Evolutionary conservation across 1,284 basidiomycete genomes (phyloP), one percentile per base, ranked within the genome.

Genomic region (Malassezia brasiliensis): DNA sequence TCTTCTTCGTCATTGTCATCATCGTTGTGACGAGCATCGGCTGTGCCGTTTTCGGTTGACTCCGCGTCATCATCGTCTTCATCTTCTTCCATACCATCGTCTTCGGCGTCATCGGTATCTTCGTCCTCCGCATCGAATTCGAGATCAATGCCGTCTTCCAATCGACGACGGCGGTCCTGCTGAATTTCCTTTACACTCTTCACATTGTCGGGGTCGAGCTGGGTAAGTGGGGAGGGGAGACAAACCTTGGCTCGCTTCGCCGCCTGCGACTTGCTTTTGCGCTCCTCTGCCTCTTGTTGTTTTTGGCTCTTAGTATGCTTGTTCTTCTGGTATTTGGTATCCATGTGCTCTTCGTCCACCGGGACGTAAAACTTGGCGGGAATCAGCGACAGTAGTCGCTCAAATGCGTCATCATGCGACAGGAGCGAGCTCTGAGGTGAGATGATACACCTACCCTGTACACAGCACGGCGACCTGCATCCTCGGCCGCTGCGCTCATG

Each of bases 291-390:
- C 34, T 69, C 64, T 41, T 64, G 57, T 46, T 67, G 65, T 35
- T 64, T 65, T 53, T 73, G 66, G 44, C 61, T 62, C 64, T 71
- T 68, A 49, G 64, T 67, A 52, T 63, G 62, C 47, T 67, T 71
- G 61, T 71, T 73, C 60, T 73, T 73, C 56, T 66, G 62, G 63
- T 63, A 72, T 49, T 69, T 68, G 40, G 59, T 54, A 4, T 60
- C 61, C 14, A 47, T 53, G 14, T 65, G 61, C 30, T 62, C 56
- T 20, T 65, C 59, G 12, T 60, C 54, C 28, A 50, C 54, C 19
- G 54, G 61, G 22, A 73, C 63, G 56, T 73, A 73, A 52, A 67
- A 67, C 22, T 69, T 56, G 3, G 71, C 62, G 34, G 71, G 71
- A 25, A 73, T 72, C 35, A 72, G 62, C 36, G 59, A 45, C 39